Conservation (phyloP, 2,329 filamentous ascomycete species). For the Daldinia eschscholtzii region DNA sequence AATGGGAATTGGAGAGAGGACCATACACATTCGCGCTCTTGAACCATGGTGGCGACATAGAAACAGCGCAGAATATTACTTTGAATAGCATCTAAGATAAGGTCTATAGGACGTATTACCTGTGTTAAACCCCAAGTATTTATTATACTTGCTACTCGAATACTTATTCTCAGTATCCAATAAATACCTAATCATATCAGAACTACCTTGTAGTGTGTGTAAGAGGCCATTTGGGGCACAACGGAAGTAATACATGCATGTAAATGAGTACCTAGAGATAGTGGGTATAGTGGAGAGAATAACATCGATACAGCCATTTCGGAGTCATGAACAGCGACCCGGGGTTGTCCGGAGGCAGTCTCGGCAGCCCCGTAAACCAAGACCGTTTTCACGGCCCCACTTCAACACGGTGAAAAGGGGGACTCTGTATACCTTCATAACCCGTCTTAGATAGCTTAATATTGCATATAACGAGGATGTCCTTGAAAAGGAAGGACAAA, state of each 20-base stretch:
- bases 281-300: not conserved
- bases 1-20: constrained; percentile 61
- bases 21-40: constrained; percentile 58
- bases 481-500: constrained; percentile 12
- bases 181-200: not conserved
- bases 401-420: not conserved
- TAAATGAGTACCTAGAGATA: too few species aligned
- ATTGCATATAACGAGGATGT: constrained; percentile 3
- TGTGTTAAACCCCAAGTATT: not conserved
- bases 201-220: not conserved
- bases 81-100: constrained; percentile 52
- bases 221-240: too few species aligned
- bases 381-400: not conserved
- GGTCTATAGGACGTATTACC: not conserved
- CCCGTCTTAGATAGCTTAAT: not conserved
- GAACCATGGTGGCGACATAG: constrained; percentile 55
- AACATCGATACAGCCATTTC: not conserved
- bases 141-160: not conserved
- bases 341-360: not conserved
- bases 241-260: too few species aligned
- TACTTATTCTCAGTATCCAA: not conserved
- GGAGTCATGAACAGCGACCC: not conserved
- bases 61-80: constrained; percentile 56
- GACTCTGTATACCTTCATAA: not conserved
- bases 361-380: not conserved